Evolutionary conservation across 768 basidiomycete genomes (phyloP).

Genomic region (Phaeolepiota aurea): DNA sequence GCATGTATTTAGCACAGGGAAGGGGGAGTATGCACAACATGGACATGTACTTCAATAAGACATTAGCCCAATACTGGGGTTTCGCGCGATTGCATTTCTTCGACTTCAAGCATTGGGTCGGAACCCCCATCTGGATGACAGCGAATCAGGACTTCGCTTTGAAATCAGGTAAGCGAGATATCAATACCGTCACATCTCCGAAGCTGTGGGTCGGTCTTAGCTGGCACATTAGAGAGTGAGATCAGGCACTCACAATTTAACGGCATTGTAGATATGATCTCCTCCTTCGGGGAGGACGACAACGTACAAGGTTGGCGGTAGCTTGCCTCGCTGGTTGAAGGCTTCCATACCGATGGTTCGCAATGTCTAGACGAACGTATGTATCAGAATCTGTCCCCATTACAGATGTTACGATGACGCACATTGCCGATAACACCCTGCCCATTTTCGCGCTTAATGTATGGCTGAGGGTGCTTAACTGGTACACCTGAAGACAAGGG

Average conservation of each 20-base stretch:
- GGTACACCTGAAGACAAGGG: too few species aligned
- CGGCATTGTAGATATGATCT: conserved; percentile 66
- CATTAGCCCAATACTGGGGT: conserved; percentile 73
- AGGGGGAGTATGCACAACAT: background rate
- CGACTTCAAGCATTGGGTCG: conserved; percentile 70
- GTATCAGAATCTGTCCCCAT: too few species aligned
- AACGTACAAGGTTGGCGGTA: conserved; percentile 51
- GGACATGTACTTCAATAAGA: conserved; percentile 60
- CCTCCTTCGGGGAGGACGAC: conserved; percentile 67
- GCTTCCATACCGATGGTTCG: too few species aligned
- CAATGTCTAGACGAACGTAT: too few species aligned
- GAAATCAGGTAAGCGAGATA: background rate
- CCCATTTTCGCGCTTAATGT: too few species aligned
- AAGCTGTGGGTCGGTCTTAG: conserved; percentile 34
- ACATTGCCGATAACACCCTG: too few species aligned
- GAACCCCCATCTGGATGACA: conserved; percentile 52
- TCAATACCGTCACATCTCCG: conserved; percentile 39
- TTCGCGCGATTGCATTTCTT: conserved; percentile 55
- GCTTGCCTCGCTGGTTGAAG: conserved; percentile 28
- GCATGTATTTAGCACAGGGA: background rate
- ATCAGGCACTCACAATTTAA: conserved; percentile 58
- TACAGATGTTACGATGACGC: too few species aligned
- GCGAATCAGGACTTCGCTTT: background rate
- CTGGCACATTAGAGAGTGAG: background rate
- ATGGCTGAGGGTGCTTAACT: too few species aligned